Conservation (phyloP, 2,329 filamentous ascomycete species). For the Microsporum audouinii region DNA sequence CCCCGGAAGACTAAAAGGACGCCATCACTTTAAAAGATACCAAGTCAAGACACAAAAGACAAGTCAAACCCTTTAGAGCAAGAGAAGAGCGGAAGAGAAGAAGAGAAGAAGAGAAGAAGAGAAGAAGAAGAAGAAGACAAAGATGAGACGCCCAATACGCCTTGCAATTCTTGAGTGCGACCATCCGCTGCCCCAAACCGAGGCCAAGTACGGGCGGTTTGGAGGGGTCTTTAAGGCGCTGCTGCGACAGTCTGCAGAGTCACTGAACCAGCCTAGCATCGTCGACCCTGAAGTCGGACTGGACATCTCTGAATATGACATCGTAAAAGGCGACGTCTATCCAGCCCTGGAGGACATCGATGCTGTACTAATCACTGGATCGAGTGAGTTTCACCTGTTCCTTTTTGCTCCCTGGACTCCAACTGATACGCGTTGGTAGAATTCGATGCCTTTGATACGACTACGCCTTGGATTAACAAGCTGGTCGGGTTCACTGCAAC, state of each 20-base stretch:
- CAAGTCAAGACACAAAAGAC: no score
- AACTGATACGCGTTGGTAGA: conserved; percentile 29
- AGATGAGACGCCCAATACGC: conserved; percentile 45
- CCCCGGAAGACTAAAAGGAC: no score
- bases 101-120: not conserved
- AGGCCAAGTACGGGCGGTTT: conserved; percentile 59
- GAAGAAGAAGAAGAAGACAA: not conserved
- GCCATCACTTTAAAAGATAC: no score
- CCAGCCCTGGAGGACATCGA: conserved; percentile 64
- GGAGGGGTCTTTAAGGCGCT: conserved; percentile 56
- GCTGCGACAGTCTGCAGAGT: conserved; percentile 43
- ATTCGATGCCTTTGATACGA: conserved; percentile 60
- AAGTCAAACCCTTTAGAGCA: no score
- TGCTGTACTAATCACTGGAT: conserved; percentile 70
- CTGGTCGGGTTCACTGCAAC: conserved; percentile 57
- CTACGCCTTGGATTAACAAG: conserved; percentile 62
- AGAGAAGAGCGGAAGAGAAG: no score
- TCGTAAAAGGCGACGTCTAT: conserved; percentile 57
- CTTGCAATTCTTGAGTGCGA: conserved; percentile 87
- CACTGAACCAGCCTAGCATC: conserved; percentile 28
- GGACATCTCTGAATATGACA: conserved; percentile 55
- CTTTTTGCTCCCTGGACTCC: not conserved
- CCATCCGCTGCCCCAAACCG: conserved; percentile 54
- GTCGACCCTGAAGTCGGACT: conserved; percentile 35
- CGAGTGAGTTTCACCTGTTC: conserved; percentile 31